Evolutionary conservation across 768 basidiomycete genomes (phyloP).

Genomic region (Mycena alexandri): DNA sequence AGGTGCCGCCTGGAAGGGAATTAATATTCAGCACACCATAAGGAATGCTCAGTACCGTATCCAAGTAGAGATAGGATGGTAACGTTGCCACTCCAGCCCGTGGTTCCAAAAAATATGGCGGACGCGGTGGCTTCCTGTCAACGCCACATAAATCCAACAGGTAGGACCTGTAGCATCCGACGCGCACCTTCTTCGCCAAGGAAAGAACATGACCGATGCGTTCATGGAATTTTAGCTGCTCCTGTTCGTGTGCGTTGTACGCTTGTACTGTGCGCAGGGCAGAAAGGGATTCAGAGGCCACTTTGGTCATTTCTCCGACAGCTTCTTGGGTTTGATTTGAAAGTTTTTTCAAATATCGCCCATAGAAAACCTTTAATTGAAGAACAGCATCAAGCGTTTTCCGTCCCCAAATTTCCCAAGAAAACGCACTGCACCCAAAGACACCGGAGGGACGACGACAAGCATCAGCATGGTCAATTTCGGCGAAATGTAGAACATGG

Average conservation of each 20-base stretch:
- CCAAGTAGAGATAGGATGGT: slow-evolving; percentile 90
- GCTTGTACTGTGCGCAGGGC: slow-evolving; percentile 92
- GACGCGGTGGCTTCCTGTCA: slow-evolving; percentile 83
- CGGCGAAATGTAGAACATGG: slow-evolving; percentile 95
- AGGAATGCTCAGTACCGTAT: slow-evolving; percentile 71
- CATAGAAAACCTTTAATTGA: slow-evolving; percentile 90
- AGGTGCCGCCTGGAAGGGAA: slow-evolving; percentile 76
- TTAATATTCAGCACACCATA: not conserved
- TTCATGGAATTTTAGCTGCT: slow-evolving; percentile 81
- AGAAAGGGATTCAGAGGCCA: slow-evolving; percentile 91
- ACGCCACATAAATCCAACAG: too few species aligned
- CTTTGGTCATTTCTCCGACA: slow-evolving; percentile 96
- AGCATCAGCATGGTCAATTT: slow-evolving; percentile 94
- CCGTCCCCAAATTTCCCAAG: not conserved
- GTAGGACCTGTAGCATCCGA: too few species aligned
- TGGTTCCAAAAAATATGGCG: slow-evolving; percentile 93
- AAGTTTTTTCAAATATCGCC: slow-evolving; percentile 92
- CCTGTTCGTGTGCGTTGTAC: slow-evolving; percentile 86
- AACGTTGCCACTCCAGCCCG: slow-evolving; percentile 94
- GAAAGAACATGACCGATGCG: slow-evolving; percentile 74
- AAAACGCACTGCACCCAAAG: slow-evolving; percentile 79
- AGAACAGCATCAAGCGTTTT: slow-evolving; percentile 10
- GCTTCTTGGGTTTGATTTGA: slow-evolving; percentile 95
- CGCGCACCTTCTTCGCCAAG: slow-evolving; percentile 69
- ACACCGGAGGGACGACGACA: slow-evolving; percentile 89